Percentiles rank a stretch among this genome's conserved stretches.
These are phyloP conservation scores for Cladosporium cucumerinum DNA, from an alignment of 2,329 filamentous ascomycete genomes.

Conservation along the genomic window DNA sequence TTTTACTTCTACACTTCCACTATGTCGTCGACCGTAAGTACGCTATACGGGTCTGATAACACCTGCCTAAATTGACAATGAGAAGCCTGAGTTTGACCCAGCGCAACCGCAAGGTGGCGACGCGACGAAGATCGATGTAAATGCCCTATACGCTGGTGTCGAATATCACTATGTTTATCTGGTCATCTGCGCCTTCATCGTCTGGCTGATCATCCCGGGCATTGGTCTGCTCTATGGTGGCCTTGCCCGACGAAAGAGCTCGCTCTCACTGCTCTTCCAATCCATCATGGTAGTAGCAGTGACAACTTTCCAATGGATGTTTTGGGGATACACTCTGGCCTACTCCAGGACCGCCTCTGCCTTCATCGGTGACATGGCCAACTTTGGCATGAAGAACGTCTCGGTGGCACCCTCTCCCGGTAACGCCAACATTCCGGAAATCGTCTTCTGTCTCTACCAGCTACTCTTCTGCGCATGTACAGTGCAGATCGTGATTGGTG, in stretches of 20 bases:
- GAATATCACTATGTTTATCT: constrained; percentile 63
- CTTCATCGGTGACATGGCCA: constrained; percentile 61
- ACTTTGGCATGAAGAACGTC: constrained; percentile 61
- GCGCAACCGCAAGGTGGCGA: constrained; percentile 52
- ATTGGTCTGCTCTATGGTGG: constrained; percentile 65
- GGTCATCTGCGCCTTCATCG: constrained; percentile 57
- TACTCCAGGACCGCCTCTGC: constrained; percentile 58
- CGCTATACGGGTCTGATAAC: background rate
- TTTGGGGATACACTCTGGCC: constrained; percentile 59
- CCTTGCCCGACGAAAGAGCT: constrained; percentile 60
- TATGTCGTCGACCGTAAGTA: constrained; percentile 10
- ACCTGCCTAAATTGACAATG: background rate
- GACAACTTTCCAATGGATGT: constrained; percentile 58
- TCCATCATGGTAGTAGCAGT: constrained; percentile 60
- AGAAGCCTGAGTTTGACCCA: constrained; percentile 39
- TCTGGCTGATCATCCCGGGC: constrained; percentile 65
- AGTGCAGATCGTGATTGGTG: constrained; percentile 63
- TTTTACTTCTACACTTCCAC: background rate
- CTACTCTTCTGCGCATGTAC: constrained; percentile 61
- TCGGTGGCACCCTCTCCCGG: constrained; percentile 59
- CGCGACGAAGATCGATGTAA: too few relatives aligned
- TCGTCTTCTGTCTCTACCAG: constrained; percentile 65
- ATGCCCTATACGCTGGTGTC: constrained; percentile 56
- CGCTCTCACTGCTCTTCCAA: constrained; percentile 60
- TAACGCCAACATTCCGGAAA: constrained; percentile 57